A percentile compares a stretch with the other conserved stretches of the same genome.
These are phyloP conservation scores for Gonium pectorale DNA, from an alignment of 139 green algal species.

Conservation along the genomic window DNA sequence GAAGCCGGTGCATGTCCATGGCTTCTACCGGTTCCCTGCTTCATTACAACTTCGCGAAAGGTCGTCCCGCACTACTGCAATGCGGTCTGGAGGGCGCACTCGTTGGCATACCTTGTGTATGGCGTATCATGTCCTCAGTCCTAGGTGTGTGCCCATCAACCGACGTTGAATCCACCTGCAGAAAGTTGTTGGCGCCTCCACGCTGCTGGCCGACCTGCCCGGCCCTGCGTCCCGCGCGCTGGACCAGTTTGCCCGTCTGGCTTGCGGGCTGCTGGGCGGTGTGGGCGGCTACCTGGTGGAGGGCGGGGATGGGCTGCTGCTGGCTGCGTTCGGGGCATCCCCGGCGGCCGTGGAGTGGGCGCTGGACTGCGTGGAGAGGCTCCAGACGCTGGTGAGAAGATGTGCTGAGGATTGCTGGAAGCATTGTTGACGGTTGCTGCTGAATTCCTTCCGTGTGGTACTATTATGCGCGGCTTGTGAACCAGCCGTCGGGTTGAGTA, in stretches of 20 bases:
- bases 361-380: slow-evolving; percentile 22
- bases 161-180: too few species aligned
- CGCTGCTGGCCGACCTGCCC: slow-evolving; percentile 31
- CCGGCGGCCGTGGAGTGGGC: slow-evolving; percentile 20
- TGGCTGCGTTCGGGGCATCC: slow-evolving; percentile 18
- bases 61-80: too few species aligned
- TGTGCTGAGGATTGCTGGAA: too few species aligned
- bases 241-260: not conserved
- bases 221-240: not conserved
- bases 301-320: slow-evolving; percentile 35
- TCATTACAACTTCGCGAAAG: too few species aligned
- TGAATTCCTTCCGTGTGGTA: too few species aligned
- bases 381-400: slow-evolving; percentile 6
- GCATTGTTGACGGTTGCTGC: too few species aligned
- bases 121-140: too few species aligned
- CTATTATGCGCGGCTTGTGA: not conserved
- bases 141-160: too few species aligned
- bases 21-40: not conserved
- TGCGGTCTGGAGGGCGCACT: too few species aligned
- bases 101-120: too few species aligned
- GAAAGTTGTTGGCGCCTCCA: slow-evolving; percentile 25
- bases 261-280: slow-evolving; percentile 1
- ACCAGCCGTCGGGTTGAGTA: too few species aligned
- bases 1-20: too few species aligned
- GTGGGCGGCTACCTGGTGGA: slow-evolving; percentile 37